Evolutionary conservation across 2,329 filamentous ascomycete species (phyloP), one percentile per base, ranked within the genome.

Genomic region (Arthrobotrys musiformis): DNA sequence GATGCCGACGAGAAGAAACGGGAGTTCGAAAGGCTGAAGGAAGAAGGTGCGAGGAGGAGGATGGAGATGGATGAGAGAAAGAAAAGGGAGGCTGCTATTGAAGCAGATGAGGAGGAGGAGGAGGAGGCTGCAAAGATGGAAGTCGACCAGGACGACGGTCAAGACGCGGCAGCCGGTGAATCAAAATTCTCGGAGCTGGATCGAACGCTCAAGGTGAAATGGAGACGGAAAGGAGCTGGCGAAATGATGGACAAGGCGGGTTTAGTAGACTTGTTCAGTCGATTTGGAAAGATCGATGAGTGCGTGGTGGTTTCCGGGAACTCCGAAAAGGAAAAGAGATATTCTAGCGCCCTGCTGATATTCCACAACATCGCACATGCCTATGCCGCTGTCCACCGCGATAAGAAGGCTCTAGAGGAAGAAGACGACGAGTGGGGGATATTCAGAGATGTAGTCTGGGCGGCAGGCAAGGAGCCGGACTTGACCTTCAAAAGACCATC

Each of bases 41-140:
- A 85, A 48, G 81, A 84, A 75, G 83, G 81, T 8, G 85, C 84
- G 22, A 83, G 84, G 33, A 83, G 85, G 74, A 83, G 82, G 54
- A 82, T 83, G 28, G 84, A 86, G 70, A 81, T 83, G 61, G 84
- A 86, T 79, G 84, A 86, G 70, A 83, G 82, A 61, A 82, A 83
- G 24, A 84, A 85, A 74, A 81, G 83, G 52, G 84, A 86, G 79
- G 62, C 75, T 84, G 52, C 78, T 86, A 62, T 84, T 84, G 85
- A 86, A 66, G 84, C 83, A 6, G 85, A 86, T 84, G 85, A 86
- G 67, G 84, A 83, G 5, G 85, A 86, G 6, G 54, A 81, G 83
- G 56, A 82, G 82, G 76, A 82, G 83, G 80, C 79, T 80, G 40
- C 22, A 11, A 35, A 44, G 11, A 40, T 52, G 62, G 83, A 83